Percentiles rank a stretch among this genome's conserved stretches.
These are phyloP conservation scores for Pleurotus eryngii DNA, from an alignment of 768 basidiomycete genomes.

Conservation along the genomic window DNA sequence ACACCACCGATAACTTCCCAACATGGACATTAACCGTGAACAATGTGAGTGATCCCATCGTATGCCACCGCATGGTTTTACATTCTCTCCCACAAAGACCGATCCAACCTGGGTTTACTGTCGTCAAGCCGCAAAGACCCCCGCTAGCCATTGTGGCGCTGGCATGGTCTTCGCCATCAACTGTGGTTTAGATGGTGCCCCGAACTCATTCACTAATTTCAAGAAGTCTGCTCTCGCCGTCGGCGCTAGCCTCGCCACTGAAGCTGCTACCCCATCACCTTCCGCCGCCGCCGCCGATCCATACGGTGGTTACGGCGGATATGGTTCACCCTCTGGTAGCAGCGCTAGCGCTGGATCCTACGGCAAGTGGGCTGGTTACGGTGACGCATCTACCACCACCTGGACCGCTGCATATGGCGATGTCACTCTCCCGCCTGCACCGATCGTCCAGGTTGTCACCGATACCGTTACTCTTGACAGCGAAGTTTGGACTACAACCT, in stretches of 20 bases:
- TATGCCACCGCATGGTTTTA: not conserved
- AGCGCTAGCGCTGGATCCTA: conserved; percentile 1
- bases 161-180: conserved; percentile 72
- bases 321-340: not conserved
- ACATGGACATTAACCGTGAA: conserved; percentile 52
- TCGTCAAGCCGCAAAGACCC: conserved; percentile 45
- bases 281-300: conserved; percentile 24
- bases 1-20: conserved; percentile 40
- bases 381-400: conserved; percentile 16
- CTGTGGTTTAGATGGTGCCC: conserved; percentile 47
- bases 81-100: conserved; percentile 30
- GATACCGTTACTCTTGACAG: conserved; percentile 40
- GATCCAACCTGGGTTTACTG: conserved; percentile 61
- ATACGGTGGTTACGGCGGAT: conserved; percentile 14
- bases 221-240: conserved; percentile 53
- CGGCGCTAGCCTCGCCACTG: conserved; percentile 46
- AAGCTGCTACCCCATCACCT: conserved; percentile 28
- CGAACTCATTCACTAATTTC: conserved; percentile 63
- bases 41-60: conserved; percentile 33
- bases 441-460: conserved; percentile 39
- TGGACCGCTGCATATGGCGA: conserved; percentile 48
- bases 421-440: conserved; percentile 49
- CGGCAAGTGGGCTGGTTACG: conserved; percentile 9
- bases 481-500: conserved; percentile 54
- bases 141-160: conserved; percentile 53